These are phyloP conservation scores for Singerocomus inundabilis DNA, from an alignment of 1,284 basidiomycete genomes.

Conservation along the genomic window DNA sequence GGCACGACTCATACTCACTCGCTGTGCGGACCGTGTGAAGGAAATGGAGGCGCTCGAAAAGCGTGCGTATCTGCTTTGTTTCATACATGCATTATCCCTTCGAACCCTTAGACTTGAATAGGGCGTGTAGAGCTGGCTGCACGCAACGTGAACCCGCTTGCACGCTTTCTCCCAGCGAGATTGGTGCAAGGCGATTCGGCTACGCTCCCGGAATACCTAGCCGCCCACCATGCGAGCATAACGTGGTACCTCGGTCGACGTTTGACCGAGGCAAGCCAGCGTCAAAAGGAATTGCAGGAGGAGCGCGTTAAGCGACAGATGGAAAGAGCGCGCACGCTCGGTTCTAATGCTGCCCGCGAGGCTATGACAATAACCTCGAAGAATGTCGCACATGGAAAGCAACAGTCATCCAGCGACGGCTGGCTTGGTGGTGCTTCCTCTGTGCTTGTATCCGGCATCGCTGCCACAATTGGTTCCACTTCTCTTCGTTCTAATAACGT, in stretches of 20 bases:
- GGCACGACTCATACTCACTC: slow-evolving; percentile 76
- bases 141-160: slow-evolving; percentile 58
- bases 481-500: slow-evolving; percentile 31
- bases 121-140: slow-evolving; percentile 66
- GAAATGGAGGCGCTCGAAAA: slow-evolving; percentile 85
- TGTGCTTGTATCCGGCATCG: slow-evolving; percentile 54
- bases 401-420: slow-evolving; percentile 37
- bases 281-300: slow-evolving; percentile 85
- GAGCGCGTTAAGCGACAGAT: slow-evolving; percentile 79
- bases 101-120: slow-evolving; percentile 31
- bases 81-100: slow-evolving; percentile 4
- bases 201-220: slow-evolving; percentile 65
- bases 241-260: slow-evolving; percentile 83
- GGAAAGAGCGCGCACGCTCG: slow-evolving; percentile 76
- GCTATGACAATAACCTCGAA: slow-evolving; percentile 42
- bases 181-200: slow-evolving; percentile 59
- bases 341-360: slow-evolving; percentile 65
- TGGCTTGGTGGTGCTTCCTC: slow-evolving; percentile 69
- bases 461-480: slow-evolving; percentile 59
- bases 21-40: slow-evolving; percentile 80
- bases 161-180: slow-evolving; percentile 64
- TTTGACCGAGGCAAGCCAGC: slow-evolving; percentile 74
- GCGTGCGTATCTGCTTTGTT: slow-evolving; percentile 49
- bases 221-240: slow-evolving; percentile 80
- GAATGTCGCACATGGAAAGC: slow-evolving; percentile 20